Evolutionary conservation across 1,139 yeast species (phyloP).

Genomic region (Pneumocystis wakefieldiae): DNA sequence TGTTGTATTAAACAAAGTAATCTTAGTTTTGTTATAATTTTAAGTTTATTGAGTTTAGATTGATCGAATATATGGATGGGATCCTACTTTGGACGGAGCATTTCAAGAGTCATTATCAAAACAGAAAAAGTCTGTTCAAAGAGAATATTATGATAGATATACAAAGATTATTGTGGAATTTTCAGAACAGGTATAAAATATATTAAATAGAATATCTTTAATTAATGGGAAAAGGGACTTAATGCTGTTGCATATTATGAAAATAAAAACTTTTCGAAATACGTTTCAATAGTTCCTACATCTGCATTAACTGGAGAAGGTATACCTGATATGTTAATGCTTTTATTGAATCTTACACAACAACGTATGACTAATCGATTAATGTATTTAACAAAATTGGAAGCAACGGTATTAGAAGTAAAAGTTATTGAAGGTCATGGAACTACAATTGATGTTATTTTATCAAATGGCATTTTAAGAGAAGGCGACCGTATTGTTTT

Average conservation of each 20-base stretch:
- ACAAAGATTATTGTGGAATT: constrained; percentile 77
- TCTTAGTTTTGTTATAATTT: not conserved
- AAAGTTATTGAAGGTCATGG: constrained; percentile 98
- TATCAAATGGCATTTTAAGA: constrained; percentile 82
- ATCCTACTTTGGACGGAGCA: constrained; percentile 73
- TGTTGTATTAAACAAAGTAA: constrained; percentile 74
- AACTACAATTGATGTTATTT: constrained; percentile 92
- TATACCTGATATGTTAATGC: constrained; percentile 96
- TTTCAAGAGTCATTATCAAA: constrained; percentile 84
- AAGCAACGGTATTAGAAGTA: constrained; percentile 94
- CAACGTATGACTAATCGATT: constrained; percentile 98
- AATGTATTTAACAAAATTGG: constrained; percentile 85
- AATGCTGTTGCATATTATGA: constrained; percentile 93
- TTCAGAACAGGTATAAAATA: constrained; percentile 52
- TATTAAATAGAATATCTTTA: not conserved
- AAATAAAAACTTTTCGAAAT: constrained; percentile 82
- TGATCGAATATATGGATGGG: constrained; percentile 95
- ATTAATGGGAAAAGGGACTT: constrained; percentile 39
- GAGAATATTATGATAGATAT: constrained; percentile 79
- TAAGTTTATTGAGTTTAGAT: constrained; percentile 25
- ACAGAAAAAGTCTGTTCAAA: constrained; percentile 72
- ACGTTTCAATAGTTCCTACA: constrained; percentile 93
- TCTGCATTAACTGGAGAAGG: constrained; percentile 99
- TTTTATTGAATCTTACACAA: constrained; percentile 86
- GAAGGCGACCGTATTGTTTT: constrained; percentile 93